Evolutionary conservation across 2,329 filamentous ascomycete species (phyloP), one percentile per base, ranked within the genome.

Genomic region (Gremmenia infestans): DNA sequence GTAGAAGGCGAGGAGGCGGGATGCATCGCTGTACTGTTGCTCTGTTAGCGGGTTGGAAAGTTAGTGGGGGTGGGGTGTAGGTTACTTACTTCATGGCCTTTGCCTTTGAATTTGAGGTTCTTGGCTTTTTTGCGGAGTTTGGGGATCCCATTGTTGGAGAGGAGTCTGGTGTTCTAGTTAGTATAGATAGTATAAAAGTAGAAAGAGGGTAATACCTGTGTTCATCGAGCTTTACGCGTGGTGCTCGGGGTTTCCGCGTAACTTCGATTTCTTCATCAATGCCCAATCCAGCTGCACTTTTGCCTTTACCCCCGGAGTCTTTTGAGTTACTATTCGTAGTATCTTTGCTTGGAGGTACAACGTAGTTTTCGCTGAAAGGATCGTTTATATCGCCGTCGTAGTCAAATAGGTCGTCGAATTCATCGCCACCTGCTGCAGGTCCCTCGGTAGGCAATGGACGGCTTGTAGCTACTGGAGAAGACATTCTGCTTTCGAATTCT

Each of bases 31-130:
- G 72, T 94, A 97, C 86, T 93, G 53, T 1, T 45, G 14, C 53
- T 35, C 28, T 60, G 54, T 59, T 23, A 60, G 52, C 14, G 37
- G 28, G 14, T 15, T 32, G 17, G 22, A 25, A 48, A 32, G 28
- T 25, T n/a, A 35, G 28, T n/a, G n/a, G n/a, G n/a, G n/a, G n/a
- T n/a, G n/a, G n/a, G n/a, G n/a, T n/a, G n/a, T n/a, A n/a, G n/a
- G n/a, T n/a, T n/a, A n/a, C n/a, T 22, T 67, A 91, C 89, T 77
- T 99, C 94, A 70, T 97, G 90, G 0, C 92, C 93, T 72, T 96
- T 97, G 50, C 94, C 94, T 70, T 93, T 95, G 64, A 97, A 84
- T 62, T 83, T 89, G 19, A 97, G 74, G 32, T 83, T 80, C 52
- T 82, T 85, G 0, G 89, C 86, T 64, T 85, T 85, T 59, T 79